Evolutionary conservation across 257 asterid species (phyloP).

Genomic region (Rhazya stricta): DNA sequence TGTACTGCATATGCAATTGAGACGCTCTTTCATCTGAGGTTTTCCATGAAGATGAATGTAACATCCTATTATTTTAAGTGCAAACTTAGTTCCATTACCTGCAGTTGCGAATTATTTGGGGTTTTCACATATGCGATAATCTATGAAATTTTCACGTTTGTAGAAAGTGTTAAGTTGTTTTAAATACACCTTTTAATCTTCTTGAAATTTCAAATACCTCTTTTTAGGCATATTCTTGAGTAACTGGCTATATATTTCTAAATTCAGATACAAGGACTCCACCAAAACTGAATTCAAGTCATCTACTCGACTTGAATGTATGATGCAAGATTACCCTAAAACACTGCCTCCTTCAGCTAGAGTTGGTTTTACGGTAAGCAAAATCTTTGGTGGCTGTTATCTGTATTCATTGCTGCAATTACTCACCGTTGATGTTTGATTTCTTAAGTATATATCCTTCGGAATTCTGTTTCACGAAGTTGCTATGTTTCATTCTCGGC

Average conservation of each 20-base stretch:
- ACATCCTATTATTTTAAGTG: neutral
- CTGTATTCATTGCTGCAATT: neutral
- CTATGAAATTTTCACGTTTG: neutral
- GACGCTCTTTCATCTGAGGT: neutral
- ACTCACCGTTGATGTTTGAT: constrained; percentile 3
- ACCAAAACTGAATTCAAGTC: constrained; percentile 87
- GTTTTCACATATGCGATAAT: neutral
- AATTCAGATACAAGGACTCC: constrained; percentile 83
- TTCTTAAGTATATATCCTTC: neutral
- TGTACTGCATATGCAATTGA: neutral
- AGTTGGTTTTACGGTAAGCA: constrained; percentile 96
- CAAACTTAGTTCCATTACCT: neutral
- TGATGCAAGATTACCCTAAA: constrained; percentile 99
- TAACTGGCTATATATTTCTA: constrained; percentile 15
- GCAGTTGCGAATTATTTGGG: neutral
- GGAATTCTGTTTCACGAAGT: constrained; percentile 2
- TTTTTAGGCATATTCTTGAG: neutral
- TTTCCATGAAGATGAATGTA: neutral
- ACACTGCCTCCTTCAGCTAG: constrained; percentile 88
- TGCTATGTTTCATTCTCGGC: constrained; percentile 8
- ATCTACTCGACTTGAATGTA: constrained; percentile 98
- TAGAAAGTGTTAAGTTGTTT: neutral
- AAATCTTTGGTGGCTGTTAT: constrained; percentile 12
- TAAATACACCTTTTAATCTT: neutral
- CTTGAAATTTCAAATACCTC: neutral